These are phyloP conservation scores for Candida sp. DNA, from an alignment of 1,139 yeast species.

Conservation along the genomic window DNA sequence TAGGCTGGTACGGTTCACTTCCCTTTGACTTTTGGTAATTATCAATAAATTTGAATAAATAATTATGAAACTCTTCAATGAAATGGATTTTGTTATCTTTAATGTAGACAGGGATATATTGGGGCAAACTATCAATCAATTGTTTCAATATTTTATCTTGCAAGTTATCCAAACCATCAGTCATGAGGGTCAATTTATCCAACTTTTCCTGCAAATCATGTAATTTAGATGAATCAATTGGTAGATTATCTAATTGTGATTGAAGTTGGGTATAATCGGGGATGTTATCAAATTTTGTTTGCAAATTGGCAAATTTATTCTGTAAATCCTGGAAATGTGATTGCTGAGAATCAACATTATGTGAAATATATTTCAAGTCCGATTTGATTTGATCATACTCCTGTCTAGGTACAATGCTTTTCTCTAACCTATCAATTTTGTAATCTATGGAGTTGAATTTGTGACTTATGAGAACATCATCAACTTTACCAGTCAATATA, in stretches of 20 bases:
- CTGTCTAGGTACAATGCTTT: conserved; percentile 7
- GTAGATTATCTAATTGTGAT: not conserved
- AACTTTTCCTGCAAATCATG: conserved; percentile 11
- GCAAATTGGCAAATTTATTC: conserved; percentile 14
- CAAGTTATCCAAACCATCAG: conserved; percentile 12
- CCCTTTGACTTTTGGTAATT: conserved; percentile 12
- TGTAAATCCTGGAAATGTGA: conserved; percentile 9
- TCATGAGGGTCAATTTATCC: conserved; percentile 13
- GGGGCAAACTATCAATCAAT: conserved; percentile 22
- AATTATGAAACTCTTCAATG: conserved; percentile 38
- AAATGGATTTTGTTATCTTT: conserved; percentile 35
- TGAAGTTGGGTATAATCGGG: not conserved
- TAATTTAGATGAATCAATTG: not conserved
- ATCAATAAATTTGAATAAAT: conserved; percentile 32
- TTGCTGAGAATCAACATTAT: conserved; percentile 1
- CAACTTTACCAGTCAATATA: not conserved
- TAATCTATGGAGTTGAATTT: conserved; percentile 14
- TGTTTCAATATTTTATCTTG: conserved; percentile 19
- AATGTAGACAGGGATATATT: conserved; percentile 30
- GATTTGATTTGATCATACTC: conserved; percentile 8
- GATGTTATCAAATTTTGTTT: not conserved
- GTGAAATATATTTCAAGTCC: conserved; percentile 4
- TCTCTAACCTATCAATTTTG: not conserved
- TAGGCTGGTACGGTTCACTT: not conserved
- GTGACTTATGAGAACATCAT: not conserved